phyloP scores from a whole-genome alignment of 2,329 filamentous ascomycete genomes.

The Monilinia vaccinii-corymbosi region DNA sequence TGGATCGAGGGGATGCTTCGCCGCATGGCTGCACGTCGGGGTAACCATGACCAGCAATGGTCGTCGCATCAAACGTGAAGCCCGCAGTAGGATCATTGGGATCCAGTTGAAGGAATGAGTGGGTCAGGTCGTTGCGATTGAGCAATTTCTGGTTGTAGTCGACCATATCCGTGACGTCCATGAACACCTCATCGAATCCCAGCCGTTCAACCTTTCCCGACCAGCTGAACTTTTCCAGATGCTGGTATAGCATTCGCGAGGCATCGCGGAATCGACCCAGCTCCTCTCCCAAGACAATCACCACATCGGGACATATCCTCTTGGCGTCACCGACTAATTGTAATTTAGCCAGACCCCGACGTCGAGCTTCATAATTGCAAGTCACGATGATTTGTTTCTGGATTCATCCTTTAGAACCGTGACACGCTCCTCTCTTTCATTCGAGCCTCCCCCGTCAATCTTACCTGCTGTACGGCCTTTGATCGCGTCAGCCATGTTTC shows the following conservation, averaged over 20 bases:
- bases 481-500: conserved; percentile 15
- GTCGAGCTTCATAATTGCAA: conserved; percentile 86
- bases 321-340: conserved; percentile 78
- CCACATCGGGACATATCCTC: conserved; percentile 69
- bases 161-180: conserved; percentile 73
- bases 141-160: conserved; percentile 69
- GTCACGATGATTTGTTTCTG: conserved; percentile 63
- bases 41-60: conserved; percentile 47
- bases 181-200: conserved; percentile 78
- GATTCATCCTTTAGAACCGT: conserved; percentile 30
- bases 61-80: conserved; percentile 67
- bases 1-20: background rate
- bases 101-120: conserved; percentile 75
- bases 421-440: background rate
- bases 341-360: conserved; percentile 67
- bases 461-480: conserved; percentile 29
- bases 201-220: conserved; percentile 68
- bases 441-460: background rate
- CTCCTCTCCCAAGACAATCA: conserved; percentile 82
- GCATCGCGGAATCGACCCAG: conserved; percentile 75
- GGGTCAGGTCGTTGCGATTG: conserved; percentile 51
- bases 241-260: conserved; percentile 70
- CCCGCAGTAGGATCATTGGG: conserved; percentile 66
- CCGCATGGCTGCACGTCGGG: conserved; percentile 11
- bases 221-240: conserved; percentile 69